Evolutionary conservation across 345 rosid genomes (phyloP), one percentile per base, ranked within the genome.

Genomic region (Garcia nutans): DNA sequence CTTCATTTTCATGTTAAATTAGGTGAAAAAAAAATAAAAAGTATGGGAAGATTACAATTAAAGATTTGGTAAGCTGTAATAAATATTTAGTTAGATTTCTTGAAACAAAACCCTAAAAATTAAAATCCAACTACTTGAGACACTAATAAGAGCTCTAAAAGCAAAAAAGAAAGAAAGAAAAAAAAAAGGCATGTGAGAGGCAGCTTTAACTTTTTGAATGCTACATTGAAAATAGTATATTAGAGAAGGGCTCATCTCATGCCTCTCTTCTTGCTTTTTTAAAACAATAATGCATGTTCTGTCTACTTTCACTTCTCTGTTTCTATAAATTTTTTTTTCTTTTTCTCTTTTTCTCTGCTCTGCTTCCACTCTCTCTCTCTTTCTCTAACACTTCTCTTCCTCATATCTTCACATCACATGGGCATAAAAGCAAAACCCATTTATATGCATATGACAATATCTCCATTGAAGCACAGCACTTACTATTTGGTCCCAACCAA

Each of bases 101-200:
- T 41, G 76, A 62, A 72, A 28, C 2, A 28, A 28, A 60, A 71
- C 69, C 23, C 49, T 28, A 66, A 77, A 55, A 50, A 28, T 15
- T 41, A n/a, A 0, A 54, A 70, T 66, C 70, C 45, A 69, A 71
- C 57, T 20, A 31, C 71, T 69, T 55, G 61, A 76, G 76, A 75
- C 71, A 73, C 65, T 56, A 33, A 28, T 28, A 28, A 28, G 31
- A 79, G 64, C 42, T 72, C 70, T 24, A 79, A 79, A 82, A 83
- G 83, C 70, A 64, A 67, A 78, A 70, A 55, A 19, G 70, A 70
- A 78, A 70, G 47, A 19, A 72, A 78, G 85, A 70, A 55, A 19
- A 72, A 70, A 78, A 70, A 55, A 19, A 72, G 79, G 85, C 89
- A 85, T 83, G 89, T 86, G 91, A 81, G 45, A 60, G 23, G 78